Conservation (phyloP, 2,329 filamentous ascomycete species). For the Trichoderma cornu-damae region DNA sequence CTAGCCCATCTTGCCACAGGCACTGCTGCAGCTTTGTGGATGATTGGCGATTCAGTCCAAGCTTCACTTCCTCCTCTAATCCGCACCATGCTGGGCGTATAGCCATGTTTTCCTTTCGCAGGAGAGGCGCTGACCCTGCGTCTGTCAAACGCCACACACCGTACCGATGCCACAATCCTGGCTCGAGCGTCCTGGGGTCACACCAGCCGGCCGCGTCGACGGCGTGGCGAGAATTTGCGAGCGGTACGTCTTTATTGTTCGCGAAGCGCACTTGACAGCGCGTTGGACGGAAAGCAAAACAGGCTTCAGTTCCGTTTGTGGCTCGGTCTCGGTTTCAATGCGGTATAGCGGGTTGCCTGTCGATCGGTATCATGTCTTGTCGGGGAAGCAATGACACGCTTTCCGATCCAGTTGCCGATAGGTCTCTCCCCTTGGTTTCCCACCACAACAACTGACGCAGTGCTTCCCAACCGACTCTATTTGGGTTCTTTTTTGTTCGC, state of each 20-base stretch:
- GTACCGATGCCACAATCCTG: background rate
- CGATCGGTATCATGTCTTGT: constrained; percentile 13
- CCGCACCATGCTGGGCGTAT: background rate
- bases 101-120: background rate
- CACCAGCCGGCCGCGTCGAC: background rate
- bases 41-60: constrained; percentile 16
- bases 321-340: background rate
- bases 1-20: constrained; percentile 7
- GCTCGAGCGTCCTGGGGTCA: background rate
- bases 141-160: background rate
- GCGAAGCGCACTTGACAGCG: background rate
- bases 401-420: constrained; percentile 15
- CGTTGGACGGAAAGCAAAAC: background rate
- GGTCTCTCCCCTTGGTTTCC: background rate
- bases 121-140: background rate
- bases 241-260: background rate
- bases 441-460: constrained; percentile 5
- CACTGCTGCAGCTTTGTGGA: constrained; percentile 9
- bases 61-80: background rate
- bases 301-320: background rate
- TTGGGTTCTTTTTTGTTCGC: background rate
- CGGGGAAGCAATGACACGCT: constrained; percentile 7
- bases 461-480: constrained; percentile 5
- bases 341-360: constrained; percentile 4
- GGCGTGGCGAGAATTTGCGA: constrained; percentile 1